Evolutionary conservation across 495 filamentous ascomycete genomes (phyloP).

Genomic region (Barbatosphaeria neglecta): DNA sequence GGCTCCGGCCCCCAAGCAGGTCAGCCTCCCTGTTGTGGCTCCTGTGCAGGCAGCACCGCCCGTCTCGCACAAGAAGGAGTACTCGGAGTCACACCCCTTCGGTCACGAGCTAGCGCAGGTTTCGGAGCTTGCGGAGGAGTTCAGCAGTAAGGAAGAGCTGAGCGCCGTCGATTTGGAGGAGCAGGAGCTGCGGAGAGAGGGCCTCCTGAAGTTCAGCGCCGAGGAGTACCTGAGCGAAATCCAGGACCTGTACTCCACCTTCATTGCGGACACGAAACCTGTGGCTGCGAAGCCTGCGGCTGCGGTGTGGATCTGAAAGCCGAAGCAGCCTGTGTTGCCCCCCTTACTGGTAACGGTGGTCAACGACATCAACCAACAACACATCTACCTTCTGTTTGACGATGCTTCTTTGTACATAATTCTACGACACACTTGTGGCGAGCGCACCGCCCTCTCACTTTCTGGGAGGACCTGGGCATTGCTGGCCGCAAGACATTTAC

Average conservation of each 20-base stretch:
- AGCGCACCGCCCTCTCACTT: no score
- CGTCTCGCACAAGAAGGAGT: conserved; percentile 15
- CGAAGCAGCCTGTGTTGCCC: no score
- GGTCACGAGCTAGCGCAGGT: conserved; percentile 65
- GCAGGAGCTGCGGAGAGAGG: conserved; percentile 48
- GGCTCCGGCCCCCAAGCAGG: conserved; percentile 23
- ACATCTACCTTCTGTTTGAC: background rate
- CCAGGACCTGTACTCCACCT: conserved; percentile 46
- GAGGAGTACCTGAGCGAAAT: conserved; percentile 82
- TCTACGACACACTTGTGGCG: no score
- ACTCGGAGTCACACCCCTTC: conserved; percentile 41
- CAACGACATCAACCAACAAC: background rate
- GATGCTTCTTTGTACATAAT: background rate
- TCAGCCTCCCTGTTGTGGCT: conserved; percentile 16
- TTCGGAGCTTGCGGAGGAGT: conserved; percentile 78
- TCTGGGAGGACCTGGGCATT: no score
- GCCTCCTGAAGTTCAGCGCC: conserved; percentile 62
- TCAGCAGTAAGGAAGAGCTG: conserved; percentile 49
- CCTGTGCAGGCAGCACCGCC: conserved; percentile 5
- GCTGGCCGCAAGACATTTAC: no score
- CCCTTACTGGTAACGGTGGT: background rate
- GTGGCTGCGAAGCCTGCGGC: background rate
- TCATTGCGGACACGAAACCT: conserved; percentile 13
- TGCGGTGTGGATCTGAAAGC: background rate
- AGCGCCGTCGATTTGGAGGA: conserved; percentile 64